A percentile compares a stretch with the other conserved stretches of the same genome.
Evolutionary conservation across 1,284 basidiomycete species (phyloP).

Genomic region (Puccinia hordei): DNA sequence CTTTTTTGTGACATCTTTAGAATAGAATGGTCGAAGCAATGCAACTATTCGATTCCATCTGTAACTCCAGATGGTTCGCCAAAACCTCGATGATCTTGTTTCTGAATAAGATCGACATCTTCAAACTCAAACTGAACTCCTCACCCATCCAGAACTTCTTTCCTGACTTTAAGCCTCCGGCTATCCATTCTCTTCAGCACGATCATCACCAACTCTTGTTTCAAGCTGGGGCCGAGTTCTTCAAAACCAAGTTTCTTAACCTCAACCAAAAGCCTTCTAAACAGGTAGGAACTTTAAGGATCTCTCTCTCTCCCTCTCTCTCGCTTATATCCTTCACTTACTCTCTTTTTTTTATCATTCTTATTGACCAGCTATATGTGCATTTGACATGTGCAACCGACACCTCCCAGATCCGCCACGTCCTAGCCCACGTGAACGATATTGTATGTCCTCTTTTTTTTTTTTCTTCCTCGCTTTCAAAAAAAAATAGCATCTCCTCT

Average conservation of each 20-base stretch:
- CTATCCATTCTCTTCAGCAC: neutral
- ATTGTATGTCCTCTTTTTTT: conserved; percentile 61
- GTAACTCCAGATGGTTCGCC: conserved; percentile 56
- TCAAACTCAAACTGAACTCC: conserved; percentile 84
- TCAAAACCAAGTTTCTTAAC: conserved; percentile 55
- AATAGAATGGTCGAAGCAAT: conserved; percentile 61
- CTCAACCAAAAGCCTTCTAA: conserved; percentile 63
- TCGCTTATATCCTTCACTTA: neutral
- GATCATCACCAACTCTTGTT: neutral
- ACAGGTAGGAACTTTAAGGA: conserved; percentile 60
- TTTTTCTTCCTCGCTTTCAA: conserved; percentile 57
- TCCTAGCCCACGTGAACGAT: conserved; percentile 65
- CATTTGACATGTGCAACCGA: conserved; percentile 64
- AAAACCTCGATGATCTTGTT: conserved; percentile 53
- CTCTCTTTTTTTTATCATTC: neutral
- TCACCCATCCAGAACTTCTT: conserved; percentile 87
- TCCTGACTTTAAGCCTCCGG: conserved; percentile 64
- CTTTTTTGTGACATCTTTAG: conserved; percentile 51
- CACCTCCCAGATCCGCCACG: conserved; percentile 64
- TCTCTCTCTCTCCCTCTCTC: conserved; percentile 28
- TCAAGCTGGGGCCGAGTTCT: conserved; percentile 58
- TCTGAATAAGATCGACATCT: conserved; percentile 75
- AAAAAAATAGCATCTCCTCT: too few species aligned
- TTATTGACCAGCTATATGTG: conserved; percentile 46
- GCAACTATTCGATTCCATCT: conserved; percentile 53